Evolutionary conservation across 2,329 filamentous ascomycete species (phyloP).

Genomic region (Lecanicillium sp.): DNA sequence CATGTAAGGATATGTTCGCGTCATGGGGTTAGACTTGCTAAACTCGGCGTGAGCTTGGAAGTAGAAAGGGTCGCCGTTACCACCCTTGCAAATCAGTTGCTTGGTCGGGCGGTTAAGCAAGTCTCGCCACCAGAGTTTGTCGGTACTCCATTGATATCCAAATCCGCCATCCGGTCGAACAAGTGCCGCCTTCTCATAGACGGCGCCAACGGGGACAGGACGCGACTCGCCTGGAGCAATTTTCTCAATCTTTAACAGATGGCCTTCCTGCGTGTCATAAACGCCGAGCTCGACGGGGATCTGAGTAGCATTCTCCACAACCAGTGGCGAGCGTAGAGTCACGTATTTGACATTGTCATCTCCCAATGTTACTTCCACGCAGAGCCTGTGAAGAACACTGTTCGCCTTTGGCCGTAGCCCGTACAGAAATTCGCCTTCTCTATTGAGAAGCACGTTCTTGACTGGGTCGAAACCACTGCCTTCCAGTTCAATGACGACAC

Average conservation of each 20-base stretch:
- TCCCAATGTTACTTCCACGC: conserved; percentile 89
- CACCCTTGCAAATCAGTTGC: conserved; percentile 83
- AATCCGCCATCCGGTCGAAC: conserved; percentile 92
- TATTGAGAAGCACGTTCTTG: conserved; percentile 79
- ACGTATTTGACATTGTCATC: conserved; percentile 97
- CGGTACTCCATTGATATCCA: conserved; percentile 90
- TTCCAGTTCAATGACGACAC: conserved; percentile 79
- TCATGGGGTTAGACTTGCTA: conserved; percentile 77
- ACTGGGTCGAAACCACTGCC: conserved; percentile 91
- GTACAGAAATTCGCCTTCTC: conserved; percentile 92
- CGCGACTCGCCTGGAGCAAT: conserved; percentile 85
- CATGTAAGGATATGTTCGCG: conserved; percentile 90
- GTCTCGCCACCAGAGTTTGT: conserved; percentile 89
- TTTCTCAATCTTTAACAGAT: conserved; percentile 96
- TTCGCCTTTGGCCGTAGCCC: conserved; percentile 83
- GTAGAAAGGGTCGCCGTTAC: conserved; percentile 85
- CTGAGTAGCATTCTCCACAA: conserved; percentile 94
- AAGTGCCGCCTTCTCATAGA: conserved; percentile 80
- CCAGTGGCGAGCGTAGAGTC: conserved; percentile 82
- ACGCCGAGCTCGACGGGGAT: conserved; percentile 92
- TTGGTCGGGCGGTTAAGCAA: conserved; percentile 76
- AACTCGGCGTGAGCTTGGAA: conserved; percentile 90
- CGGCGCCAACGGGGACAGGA: conserved; percentile 86
- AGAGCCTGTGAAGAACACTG: conserved; percentile 76
- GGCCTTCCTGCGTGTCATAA: conserved; percentile 78